These are phyloP conservation scores for Pestalotiopsis sp. DNA, from an alignment of 2,329 filamentous ascomycete species.

Conservation along the genomic window DNA sequence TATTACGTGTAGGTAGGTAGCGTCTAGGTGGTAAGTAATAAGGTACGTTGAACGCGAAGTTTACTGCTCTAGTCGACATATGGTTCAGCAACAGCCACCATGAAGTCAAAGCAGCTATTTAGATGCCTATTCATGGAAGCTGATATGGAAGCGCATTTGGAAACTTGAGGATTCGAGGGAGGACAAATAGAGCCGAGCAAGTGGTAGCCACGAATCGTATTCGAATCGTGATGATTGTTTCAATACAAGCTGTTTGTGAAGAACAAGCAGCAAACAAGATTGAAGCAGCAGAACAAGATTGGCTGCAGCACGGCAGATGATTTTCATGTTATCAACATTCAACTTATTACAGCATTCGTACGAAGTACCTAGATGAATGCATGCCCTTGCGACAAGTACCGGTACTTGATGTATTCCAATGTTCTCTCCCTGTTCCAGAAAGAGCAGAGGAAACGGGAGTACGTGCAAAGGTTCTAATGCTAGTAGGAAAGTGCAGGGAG, in stretches of 20 bases:
- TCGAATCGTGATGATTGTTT: no score
- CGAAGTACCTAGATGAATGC: background rate
- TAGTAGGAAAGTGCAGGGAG: constrained; percentile 5
- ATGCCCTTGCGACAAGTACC: background rate
- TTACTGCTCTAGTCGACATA: background rate
- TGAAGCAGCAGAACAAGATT: background rate
- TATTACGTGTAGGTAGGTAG: no score
- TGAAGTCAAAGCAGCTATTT: background rate
- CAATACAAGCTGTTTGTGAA: background rate
- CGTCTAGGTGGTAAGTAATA: background rate
- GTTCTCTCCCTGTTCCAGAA: background rate
- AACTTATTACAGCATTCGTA: no score
- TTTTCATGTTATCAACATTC: no score
- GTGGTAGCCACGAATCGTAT: no score
- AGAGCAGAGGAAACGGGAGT: background rate
- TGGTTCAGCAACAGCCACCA: background rate
- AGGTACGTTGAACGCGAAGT: background rate
- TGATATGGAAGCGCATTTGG: no score
- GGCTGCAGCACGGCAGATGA: background rate
- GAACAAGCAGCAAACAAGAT: background rate
- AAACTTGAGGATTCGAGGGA: no score
- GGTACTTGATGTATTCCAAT: background rate
- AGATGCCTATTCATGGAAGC: no score
- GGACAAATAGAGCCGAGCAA: no score
- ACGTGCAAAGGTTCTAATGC: background rate